Percentiles rank a stretch among this genome's conserved stretches.
Conservation (phyloP, 495 filamentous ascomycete species). For the Terfezia boudieri region DNA sequence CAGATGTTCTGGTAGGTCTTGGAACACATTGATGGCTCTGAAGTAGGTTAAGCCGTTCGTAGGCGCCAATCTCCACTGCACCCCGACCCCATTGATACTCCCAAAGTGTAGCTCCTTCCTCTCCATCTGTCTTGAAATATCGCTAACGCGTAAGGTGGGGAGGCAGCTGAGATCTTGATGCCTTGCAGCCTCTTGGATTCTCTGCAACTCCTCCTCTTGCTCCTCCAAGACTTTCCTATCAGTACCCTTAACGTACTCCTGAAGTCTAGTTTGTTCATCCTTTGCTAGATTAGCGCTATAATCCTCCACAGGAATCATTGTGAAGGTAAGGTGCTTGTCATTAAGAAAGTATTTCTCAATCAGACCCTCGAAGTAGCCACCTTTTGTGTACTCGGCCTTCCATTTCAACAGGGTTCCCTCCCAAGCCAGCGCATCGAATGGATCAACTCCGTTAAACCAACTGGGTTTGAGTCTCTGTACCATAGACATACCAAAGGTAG, state of each 20-base stretch:
- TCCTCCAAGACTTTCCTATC: constrained; percentile 48
- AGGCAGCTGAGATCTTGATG: constrained; percentile 68
- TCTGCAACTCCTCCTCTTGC: constrained; percentile 57
- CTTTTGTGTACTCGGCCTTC: constrained; percentile 33
- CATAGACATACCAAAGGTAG: constrained; percentile 76
- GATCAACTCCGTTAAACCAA: constrained; percentile 90
- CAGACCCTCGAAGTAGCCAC: constrained; percentile 60
- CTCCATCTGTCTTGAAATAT: constrained; percentile 65
- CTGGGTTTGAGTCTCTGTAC: constrained; percentile 68
- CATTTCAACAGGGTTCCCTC: constrained; percentile 62
- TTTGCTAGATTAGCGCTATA: constrained; percentile 49
- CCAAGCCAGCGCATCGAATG: constrained; percentile 75
- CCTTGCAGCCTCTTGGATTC: constrained; percentile 60
- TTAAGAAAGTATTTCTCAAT: constrained; percentile 79
- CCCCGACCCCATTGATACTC: constrained; percentile 38
- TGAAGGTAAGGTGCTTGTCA: constrained; percentile 70
- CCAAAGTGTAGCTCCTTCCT: constrained; percentile 45
- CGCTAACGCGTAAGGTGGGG: constrained; percentile 63
- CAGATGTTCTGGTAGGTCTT: constrained; percentile 64
- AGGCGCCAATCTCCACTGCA: constrained; percentile 77
- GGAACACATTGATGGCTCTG: constrained; percentile 52
- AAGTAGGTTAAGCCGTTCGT: constrained; percentile 96
- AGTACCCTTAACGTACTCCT: constrained; percentile 39
- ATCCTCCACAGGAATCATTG: constrained; percentile 63
- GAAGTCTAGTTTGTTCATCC: constrained; percentile 54